Conservation (phyloP, 139 green algal species). For the Astrephomene gubernaculifera region DNA sequence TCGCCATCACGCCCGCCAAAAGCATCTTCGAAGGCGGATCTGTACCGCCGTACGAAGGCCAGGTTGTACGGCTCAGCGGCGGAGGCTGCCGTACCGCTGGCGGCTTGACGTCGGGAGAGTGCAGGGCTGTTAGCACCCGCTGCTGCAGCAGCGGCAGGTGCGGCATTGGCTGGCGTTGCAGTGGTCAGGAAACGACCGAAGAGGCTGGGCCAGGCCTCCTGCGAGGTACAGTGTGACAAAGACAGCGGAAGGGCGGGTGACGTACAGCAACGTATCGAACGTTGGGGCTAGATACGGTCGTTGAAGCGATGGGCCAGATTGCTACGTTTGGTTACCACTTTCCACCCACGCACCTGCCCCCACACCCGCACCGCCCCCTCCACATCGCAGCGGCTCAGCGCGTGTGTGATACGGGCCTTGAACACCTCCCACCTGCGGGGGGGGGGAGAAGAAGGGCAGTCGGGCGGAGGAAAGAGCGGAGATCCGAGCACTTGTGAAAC, state of each 20-base stretch:
- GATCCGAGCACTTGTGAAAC: no score
- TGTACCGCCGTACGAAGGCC: not conserved
- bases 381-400: not conserved
- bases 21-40: not conserved
- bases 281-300: no score
- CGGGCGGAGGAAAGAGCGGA: not conserved
- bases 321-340: not conserved
- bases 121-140: not conserved
- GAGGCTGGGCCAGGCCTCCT: constrained; percentile 35
- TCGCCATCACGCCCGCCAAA: constrained; percentile 17
- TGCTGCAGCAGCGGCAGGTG: not conserved
- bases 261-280: no score
- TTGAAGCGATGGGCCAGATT: no score
- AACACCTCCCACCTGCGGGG: constrained; percentile 15
- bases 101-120: not conserved
- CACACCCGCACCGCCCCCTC: constrained; percentile 20
- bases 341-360: not conserved
- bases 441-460: not conserved
- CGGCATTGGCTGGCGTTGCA: not conserved
- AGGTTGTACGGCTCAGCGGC: not conserved
- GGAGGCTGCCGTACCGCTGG: not conserved
- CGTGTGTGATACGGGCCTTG: not conserved
- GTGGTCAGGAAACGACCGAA: constrained; percentile 19
- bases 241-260: no score
- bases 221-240: not conserved